Conservation (phyloP, 257 asterid species). For the Striga asiatica region DNA sequence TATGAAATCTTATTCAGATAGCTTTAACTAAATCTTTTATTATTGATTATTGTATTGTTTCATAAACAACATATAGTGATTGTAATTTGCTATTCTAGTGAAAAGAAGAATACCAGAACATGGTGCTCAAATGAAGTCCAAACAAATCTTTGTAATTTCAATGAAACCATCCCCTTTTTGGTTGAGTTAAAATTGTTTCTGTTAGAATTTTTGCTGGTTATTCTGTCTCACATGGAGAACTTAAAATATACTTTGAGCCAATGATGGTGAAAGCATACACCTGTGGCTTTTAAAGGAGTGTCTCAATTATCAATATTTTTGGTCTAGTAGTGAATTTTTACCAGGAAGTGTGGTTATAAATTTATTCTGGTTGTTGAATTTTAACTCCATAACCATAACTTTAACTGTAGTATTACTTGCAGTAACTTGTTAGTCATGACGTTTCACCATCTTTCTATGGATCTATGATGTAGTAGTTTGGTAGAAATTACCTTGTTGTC, state of each 20-base stretch:
- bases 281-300: background rate
- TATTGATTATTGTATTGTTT: background rate
- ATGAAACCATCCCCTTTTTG: background rate
- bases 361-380: background rate
- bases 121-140: background rate
- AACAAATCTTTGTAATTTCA: background rate
- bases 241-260: background rate
- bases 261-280: background rate
- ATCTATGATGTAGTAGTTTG: background rate
- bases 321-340: background rate
- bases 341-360: background rate
- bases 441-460: too few species aligned
- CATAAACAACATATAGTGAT: background rate
- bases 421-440: background rate
- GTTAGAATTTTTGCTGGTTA: background rate
- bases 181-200: background rate
- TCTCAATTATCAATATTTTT: background rate
- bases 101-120: background rate
- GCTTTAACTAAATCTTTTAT: background rate
- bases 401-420: background rate
- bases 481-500: background rate
- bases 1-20: slow-evolving; percentile 1
- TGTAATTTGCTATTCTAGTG: background rate
- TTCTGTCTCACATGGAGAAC: background rate
- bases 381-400: background rate